These are phyloP conservation scores for Chaetoceros tenuissimus DNA, from an alignment of 108 stramenopile species.

Conservation along the genomic window DNA sequence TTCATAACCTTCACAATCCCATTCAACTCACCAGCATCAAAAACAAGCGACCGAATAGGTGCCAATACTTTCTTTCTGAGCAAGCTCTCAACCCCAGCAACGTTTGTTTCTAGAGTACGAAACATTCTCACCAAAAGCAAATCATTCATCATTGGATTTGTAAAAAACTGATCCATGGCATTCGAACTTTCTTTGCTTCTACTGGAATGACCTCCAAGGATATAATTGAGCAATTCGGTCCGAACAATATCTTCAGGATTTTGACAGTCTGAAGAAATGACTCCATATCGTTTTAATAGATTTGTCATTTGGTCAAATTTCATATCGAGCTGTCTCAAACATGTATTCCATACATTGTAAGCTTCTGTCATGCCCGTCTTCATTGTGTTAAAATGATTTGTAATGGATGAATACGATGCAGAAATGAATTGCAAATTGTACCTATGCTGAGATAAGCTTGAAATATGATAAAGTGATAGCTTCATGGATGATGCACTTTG, in stretches of 20 bases:
- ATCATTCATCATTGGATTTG: constrained; percentile 71
- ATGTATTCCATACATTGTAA: constrained; percentile 40
- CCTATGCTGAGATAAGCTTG: constrained; percentile 38
- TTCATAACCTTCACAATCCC: constrained; percentile 30
- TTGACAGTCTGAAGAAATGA: constrained; percentile 1
- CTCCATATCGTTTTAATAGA: constrained; percentile 54
- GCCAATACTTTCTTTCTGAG: constrained; percentile 42
- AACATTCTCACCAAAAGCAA: constrained; percentile 55
- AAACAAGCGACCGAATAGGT: constrained; percentile 46
- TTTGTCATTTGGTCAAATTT: constrained; percentile 43
- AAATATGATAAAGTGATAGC: constrained; percentile 32
- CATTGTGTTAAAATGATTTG: constrained; percentile 32
- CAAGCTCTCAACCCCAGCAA: constrained; percentile 55
- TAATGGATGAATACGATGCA: constrained; percentile 49
- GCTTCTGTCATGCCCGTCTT: constrained; percentile 28
- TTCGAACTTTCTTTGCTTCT: constrained; percentile 39
- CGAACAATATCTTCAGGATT: constrained; percentile 5
- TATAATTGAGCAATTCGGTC: constrained; percentile 46
- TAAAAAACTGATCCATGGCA: constrained; percentile 83
- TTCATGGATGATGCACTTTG: neutral
- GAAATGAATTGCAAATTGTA: constrained; percentile 55
- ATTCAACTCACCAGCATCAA: constrained; percentile 45
- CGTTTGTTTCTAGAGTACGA: constrained; percentile 33
- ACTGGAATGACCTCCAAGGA: constrained; percentile 54
- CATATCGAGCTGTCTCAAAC: constrained; percentile 61